These are phyloP conservation scores for Takashimella koratensis DNA, from an alignment of 1,284 basidiomycete genomes.

Conservation along the genomic window DNA sequence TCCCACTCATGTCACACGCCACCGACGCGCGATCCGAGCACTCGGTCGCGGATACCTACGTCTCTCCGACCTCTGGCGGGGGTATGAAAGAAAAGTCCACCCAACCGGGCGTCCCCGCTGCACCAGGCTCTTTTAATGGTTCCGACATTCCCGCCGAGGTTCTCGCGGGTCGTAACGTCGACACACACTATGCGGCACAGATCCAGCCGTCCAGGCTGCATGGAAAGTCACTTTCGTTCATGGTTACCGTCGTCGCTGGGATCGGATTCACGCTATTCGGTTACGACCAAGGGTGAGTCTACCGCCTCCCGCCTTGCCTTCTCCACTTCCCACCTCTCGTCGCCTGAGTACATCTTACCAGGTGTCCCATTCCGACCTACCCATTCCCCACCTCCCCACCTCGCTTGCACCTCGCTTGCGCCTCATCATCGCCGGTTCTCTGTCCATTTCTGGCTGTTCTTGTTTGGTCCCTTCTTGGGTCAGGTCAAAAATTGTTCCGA, in stretches of 20 bases:
- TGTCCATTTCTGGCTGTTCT: no score
- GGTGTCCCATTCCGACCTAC: no score
- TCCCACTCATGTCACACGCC: neutral
- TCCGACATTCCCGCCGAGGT: neutral
- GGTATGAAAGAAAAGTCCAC: neutral
- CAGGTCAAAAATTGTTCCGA: no score
- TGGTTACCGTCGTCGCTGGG: slow-evolving; percentile 16
- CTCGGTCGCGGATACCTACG: neutral
- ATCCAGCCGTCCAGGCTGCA: slow-evolving; percentile 5
- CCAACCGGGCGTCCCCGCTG: neutral
- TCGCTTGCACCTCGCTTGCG: no score
- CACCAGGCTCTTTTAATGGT: neutral
- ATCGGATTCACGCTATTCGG: slow-evolving; percentile 11
- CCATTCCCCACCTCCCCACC: no score
- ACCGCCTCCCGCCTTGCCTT: no score
- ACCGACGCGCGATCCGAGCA: neutral
- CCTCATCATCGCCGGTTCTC: no score
- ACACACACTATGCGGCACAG: slow-evolving; percentile 5
- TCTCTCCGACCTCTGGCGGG: neutral
- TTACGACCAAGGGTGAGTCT: neutral
- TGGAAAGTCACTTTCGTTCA: slow-evolving; percentile 7
- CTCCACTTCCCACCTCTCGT: no score
- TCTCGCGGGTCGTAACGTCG: neutral
- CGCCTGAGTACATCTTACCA: no score
- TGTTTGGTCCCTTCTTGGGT: no score